Base-by-base conservation (phyloP, 2,329 filamentous ascomycete genomes). In the Magnaporthales sp. region DNA sequence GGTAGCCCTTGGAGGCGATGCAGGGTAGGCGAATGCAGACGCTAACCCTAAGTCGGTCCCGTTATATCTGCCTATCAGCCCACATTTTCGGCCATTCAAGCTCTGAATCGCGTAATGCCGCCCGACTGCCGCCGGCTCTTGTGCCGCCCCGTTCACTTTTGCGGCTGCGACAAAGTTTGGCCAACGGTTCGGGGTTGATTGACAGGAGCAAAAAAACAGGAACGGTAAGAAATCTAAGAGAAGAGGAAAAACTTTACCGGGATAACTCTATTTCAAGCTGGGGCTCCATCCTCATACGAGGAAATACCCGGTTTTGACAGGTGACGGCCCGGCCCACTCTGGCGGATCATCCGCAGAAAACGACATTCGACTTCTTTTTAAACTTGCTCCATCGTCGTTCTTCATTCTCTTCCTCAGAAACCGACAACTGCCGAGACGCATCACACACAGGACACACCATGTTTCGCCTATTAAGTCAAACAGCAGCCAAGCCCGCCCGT, bases 121-220 rank as follows among this genome's bases (percentile, higher is more conserved):
- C 60, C 32, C 62, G 58, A 46, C 65, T 60, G 65, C 65, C 27
- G 38, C 19, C 38, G n/a, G n/a, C n/a, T n/a, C n/a, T n/a, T n/a
- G n/a, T n/a, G n/a, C n/a, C n/a, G n/a, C 11, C 30, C 60, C n/a
- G 67, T 68, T 26, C 61, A 62, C 54, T 66, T 74, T 24, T 69
- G 10, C 22, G 38, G 38, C n/a, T 46, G 38, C 54, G 54, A 11
- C n/a, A 26, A 26, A 24, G 54, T 22, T 58, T 26, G 9, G 24
- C 4, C 54, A 58, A 58, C 24, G 9, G 22, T 10, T 26, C n/a
- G 22, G n/a, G 13, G n/a, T 58, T 26, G n/a, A 26, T 22, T 9
- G 54, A 58, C 24, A 26, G 54, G 54, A 58, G 24, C n/a, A 9
- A 58, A 24, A 26, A 58, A 46, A 46, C 6, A 46, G n/a, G n/a